These are phyloP conservation scores for Citrus mangshanensis DNA, from an alignment of 345 rosid species.

Conservation along the genomic window DNA sequence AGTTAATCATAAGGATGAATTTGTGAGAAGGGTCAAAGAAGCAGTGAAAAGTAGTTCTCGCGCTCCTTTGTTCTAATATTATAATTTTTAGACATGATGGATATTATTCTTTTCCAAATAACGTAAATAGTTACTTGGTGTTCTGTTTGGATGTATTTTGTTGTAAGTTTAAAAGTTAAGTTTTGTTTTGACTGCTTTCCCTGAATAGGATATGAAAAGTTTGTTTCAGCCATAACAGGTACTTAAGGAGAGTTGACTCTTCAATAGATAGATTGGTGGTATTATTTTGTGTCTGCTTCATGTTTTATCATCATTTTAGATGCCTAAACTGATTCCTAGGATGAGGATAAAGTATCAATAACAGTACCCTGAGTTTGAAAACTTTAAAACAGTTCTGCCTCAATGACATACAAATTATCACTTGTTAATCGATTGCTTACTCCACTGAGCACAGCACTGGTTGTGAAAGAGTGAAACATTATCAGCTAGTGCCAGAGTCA, in stretches of 20 bases:
- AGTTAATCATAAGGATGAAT: slow-evolving; percentile 57
- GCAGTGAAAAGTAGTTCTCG: slow-evolving; percentile 58
- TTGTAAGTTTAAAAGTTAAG: neutral
- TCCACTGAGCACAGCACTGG: neutral
- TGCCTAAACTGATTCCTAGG: neutral
- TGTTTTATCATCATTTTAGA: neutral
- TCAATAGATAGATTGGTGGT: neutral
- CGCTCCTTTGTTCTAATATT: slow-evolving; percentile 2
- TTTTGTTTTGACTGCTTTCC: neutral
- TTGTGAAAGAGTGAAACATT: neutral
- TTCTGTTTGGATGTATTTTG: neutral
- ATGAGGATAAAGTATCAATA: neutral
- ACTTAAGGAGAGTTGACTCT: neutral
- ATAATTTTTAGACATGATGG: neutral
- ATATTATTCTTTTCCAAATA: neutral
- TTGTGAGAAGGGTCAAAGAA: slow-evolving; percentile 68
- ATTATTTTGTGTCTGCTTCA: neutral
- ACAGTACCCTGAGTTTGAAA: neutral
- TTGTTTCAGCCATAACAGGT: neutral
- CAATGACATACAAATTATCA: neutral
- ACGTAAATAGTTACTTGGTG: neutral
- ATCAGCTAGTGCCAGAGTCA: neutral
- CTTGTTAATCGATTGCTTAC: neutral
- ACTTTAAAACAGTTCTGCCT: neutral
- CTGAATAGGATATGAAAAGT: neutral